Evolutionary conservation across 202 grass and related monocot genomes (phyloP).

Genomic region (Carex arenaria): DNA sequence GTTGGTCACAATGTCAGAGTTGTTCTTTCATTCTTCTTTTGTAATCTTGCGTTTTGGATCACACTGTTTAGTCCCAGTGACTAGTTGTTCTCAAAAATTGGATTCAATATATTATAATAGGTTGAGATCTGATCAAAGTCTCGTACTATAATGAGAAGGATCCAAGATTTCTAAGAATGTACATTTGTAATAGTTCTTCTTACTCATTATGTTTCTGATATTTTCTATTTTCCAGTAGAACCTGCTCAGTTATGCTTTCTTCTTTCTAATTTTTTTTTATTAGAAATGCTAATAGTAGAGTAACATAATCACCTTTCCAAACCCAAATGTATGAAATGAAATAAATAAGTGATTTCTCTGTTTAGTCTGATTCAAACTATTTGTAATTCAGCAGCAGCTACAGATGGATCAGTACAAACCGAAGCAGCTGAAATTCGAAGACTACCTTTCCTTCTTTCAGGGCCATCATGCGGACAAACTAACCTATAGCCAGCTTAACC

Average conservation of each 20-base stretch:
- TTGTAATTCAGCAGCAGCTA: background rate
- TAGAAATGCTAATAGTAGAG: background rate
- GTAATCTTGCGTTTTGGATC: background rate
- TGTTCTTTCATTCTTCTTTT: background rate
- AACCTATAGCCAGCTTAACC: constrained; percentile 8
- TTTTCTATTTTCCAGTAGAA: background rate
- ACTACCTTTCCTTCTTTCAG: constrained; percentile 11
- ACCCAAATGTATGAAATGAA: constrained; percentile 1
- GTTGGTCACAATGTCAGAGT: background rate
- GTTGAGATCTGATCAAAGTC: background rate
- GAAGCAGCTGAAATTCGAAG: constrained; percentile 11
- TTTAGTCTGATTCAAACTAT: background rate
- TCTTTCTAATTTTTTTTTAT: background rate
- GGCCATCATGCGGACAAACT: background rate
- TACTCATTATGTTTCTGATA: background rate
- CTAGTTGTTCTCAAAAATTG: background rate
- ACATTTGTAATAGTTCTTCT: background rate
- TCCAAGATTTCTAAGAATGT: background rate
- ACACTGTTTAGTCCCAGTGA: background rate
- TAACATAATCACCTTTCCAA: background rate
- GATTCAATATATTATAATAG: background rate
- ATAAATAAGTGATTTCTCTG: background rate
- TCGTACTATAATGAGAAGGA: background rate
- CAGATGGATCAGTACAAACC: background rate
- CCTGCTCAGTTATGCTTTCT: background rate